phyloP scores from a whole-genome alignment of 768 basidiomycete species.

The Hirschioporus abietinus region DNA sequence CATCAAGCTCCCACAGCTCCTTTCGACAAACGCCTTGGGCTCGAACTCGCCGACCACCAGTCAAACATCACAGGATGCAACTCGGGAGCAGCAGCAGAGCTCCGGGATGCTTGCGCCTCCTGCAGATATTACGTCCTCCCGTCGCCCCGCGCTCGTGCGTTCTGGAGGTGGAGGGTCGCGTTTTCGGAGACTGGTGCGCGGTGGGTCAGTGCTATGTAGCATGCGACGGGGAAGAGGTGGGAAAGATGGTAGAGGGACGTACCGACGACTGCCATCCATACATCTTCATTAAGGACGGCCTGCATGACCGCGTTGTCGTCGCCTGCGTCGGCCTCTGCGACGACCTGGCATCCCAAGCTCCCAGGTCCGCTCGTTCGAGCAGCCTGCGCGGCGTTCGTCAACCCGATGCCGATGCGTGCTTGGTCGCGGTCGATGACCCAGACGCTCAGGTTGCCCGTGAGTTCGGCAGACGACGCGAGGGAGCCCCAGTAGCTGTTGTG shows the following conservation, averaged over 20 bases:
- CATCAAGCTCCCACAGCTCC: no score
- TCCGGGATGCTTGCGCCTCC: no score
- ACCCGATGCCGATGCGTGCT: constrained; percentile 24
- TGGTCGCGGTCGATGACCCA: constrained; percentile 37
- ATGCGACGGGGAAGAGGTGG: background rate
- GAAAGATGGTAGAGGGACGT: constrained; percentile 11
- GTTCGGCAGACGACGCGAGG: constrained; percentile 15
- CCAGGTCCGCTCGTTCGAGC: constrained; percentile 15
- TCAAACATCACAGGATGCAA: no score
- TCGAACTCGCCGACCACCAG: no score
- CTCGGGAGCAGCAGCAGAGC: no score
- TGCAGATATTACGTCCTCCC: no score
- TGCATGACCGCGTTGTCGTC: constrained; percentile 25
- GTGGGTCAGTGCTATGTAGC: no score
- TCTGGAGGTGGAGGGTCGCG: constrained; percentile 26
- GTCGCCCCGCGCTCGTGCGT: constrained; percentile 33
- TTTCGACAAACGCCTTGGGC: no score
- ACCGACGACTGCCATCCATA: constrained; percentile 39
- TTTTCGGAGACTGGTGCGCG: constrained; percentile 14
- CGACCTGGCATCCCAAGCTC: constrained; percentile 19
- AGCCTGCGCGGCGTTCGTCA: constrained; percentile 24
- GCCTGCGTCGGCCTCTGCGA: constrained; percentile 18
- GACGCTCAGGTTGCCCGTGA: constrained; percentile 29
- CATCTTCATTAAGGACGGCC: constrained; percentile 31
- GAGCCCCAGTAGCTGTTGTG: constrained; percentile 23